Conservation (phyloP, 805 yeast genomes). For the Maudiozyma saulgeensis region DNA sequence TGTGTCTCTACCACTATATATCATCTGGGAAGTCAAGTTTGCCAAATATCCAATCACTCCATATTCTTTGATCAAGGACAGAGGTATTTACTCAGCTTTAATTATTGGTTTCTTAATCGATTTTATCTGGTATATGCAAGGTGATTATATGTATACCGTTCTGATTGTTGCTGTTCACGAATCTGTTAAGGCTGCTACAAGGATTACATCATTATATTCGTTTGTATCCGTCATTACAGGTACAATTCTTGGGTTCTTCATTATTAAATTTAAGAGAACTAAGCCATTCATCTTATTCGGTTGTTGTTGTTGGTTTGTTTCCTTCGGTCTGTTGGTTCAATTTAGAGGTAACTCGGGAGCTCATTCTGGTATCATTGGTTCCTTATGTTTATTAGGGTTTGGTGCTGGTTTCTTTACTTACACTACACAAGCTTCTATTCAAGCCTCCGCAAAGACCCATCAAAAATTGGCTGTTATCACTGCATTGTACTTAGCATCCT, state of each 20-base stretch:
- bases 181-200: constrained; percentile 50
- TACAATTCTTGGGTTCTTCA: constrained; percentile 42
- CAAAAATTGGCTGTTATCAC: constrained; percentile 57
- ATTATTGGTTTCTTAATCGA: constrained; percentile 46
- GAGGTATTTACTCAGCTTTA: constrained; percentile 59
- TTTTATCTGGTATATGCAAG: constrained; percentile 56
- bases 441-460: constrained; percentile 46
- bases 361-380: constrained; percentile 54
- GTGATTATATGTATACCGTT: constrained; percentile 55
- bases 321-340: constrained; percentile 49
- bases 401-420: constrained; percentile 70
- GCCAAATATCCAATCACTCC: constrained; percentile 53
- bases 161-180: constrained; percentile 50
- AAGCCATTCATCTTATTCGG: constrained; percentile 57
- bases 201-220: constrained; percentile 53
- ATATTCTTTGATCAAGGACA: constrained; percentile 42
- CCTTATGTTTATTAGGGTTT: constrained; percentile 54
- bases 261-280: constrained; percentile 41
- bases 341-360: constrained; percentile 48
- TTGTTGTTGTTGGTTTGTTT: constrained; percentile 44
- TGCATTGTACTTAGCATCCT: constrained; percentile 46
- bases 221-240: constrained; percentile 59
- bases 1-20: constrained; percentile 42
- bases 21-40: constrained; percentile 46
- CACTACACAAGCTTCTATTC: constrained; percentile 53